phyloP scores from a whole-genome alignment of 129 eudicot genomes.

The Pseudognaphalium luteoalbum region DNA sequence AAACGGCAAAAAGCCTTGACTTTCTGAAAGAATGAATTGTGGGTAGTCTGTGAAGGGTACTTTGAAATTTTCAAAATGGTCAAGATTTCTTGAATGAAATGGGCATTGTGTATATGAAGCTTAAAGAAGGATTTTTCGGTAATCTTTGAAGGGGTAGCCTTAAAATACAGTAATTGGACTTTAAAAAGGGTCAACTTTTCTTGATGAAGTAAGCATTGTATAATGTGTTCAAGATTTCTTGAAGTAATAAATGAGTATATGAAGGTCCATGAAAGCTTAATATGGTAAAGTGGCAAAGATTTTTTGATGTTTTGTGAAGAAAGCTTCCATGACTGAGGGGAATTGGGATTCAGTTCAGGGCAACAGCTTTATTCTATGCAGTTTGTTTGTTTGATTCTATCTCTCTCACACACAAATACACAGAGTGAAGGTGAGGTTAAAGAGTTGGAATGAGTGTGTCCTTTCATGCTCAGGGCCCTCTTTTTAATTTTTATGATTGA shows the following conservation, averaged over 20 bases:
- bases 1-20: background rate
- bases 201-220: background rate
- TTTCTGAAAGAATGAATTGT: background rate
- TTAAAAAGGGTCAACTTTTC: constrained; percentile 12
- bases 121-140: background rate
- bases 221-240: constrained; percentile 16
- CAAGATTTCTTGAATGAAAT: constrained; percentile 20
- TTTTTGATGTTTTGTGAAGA: constrained; percentile 30
- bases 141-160: background rate
- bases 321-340: constrained; percentile 27
- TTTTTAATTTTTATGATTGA: constrained; percentile 30
- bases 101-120: background rate
- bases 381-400: constrained; percentile 10
- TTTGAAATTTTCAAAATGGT: constrained; percentile 8
- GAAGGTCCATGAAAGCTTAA: constrained; percentile 23
- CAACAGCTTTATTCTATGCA: constrained; percentile 15
- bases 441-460: constrained; percentile 38
- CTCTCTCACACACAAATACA: constrained; percentile 27
- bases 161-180: background rate
- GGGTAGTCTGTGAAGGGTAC: constrained; percentile 8
- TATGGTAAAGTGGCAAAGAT: constrained; percentile 28
- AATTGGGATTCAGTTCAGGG: constrained; percentile 21
- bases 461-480: constrained; percentile 41
- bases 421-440: constrained; percentile 27
- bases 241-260: constrained; percentile 12